Conservation (phyloP, 805 yeast species). For the Nakazawaea wyomingensis region DNA sequence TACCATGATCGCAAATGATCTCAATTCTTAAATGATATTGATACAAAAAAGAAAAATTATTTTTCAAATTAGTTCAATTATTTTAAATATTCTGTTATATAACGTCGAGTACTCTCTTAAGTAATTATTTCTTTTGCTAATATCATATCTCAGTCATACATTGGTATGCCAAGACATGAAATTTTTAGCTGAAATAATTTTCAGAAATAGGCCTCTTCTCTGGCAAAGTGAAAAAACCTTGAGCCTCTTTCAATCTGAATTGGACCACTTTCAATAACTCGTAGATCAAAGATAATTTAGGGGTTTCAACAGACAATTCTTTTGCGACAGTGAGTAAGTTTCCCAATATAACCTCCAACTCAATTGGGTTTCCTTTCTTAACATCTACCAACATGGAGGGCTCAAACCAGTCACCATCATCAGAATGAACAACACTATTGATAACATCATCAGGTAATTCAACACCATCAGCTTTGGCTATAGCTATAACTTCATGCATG, state of each 20-base stretch:
- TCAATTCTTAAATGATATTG: too few species aligned
- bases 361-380: conserved; percentile 61
- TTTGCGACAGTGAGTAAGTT: conserved; percentile 51
- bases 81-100: too few species aligned
- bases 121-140: too few species aligned
- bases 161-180: too few species aligned
- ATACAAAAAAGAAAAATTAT: too few species aligned
- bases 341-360: conserved; percentile 68
- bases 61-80: too few species aligned
- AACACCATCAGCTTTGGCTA: conserved; percentile 68
- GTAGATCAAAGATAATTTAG: conserved; percentile 55
- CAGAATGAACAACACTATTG: conserved; percentile 47
- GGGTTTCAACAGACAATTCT: conserved; percentile 46
- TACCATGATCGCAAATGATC: too few species aligned
- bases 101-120: too few species aligned
- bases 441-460: conserved; percentile 45
- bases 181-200: conserved; percentile 14
- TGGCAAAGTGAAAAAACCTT: conserved; percentile 42
- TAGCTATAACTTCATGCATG: conserved; percentile 58
- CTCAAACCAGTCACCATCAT: conserved; percentile 52
- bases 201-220: conserved; percentile 30
- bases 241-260: conserved; percentile 51
- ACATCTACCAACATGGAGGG: conserved; percentile 76
- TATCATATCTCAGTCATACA: too few species aligned
- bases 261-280: conserved; percentile 56